Conservation (phyloP, 345 rosid species). For the Murraya koenigii region DNA sequence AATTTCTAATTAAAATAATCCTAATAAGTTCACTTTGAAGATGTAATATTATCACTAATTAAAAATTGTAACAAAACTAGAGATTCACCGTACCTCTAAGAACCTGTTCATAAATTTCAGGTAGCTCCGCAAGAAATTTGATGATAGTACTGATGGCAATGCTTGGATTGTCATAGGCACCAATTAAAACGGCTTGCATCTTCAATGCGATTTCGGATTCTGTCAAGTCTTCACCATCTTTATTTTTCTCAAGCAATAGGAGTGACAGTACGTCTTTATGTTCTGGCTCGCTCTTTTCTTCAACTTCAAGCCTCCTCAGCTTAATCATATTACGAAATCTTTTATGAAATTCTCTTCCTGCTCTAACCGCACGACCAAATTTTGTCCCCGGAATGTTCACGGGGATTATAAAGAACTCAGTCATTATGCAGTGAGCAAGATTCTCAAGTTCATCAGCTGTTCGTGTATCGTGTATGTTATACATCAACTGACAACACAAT, state of each 20-base stretch:
- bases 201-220: background rate
- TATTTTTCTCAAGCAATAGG: slow-evolving; percentile 12
- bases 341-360: background rate
- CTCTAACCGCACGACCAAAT: slow-evolving; percentile 1
- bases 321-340: background rate
- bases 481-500: background rate
- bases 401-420: slow-evolving; percentile 6
- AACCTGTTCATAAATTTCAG: slow-evolving; percentile 14
- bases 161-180: slow-evolving; percentile 17
- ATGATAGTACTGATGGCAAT: slow-evolving; percentile 8
- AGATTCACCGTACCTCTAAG: background rate
- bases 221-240: background rate
- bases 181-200: background rate
- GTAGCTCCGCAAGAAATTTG: slow-evolving; percentile 16
- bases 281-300: background rate
- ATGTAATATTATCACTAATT: no score
- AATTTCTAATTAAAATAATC: background rate
- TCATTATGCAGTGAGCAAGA: background rate
- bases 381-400: slow-evolving; percentile 22
- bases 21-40: background rate
- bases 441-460: background rate
- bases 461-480: background rate
- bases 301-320: background rate
- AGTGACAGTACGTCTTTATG: slow-evolving; percentile 6
- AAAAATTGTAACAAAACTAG: background rate